phyloP scores from a whole-genome alignment of 805 yeast genomes.

The Maudiozyma turicensis region DNA sequence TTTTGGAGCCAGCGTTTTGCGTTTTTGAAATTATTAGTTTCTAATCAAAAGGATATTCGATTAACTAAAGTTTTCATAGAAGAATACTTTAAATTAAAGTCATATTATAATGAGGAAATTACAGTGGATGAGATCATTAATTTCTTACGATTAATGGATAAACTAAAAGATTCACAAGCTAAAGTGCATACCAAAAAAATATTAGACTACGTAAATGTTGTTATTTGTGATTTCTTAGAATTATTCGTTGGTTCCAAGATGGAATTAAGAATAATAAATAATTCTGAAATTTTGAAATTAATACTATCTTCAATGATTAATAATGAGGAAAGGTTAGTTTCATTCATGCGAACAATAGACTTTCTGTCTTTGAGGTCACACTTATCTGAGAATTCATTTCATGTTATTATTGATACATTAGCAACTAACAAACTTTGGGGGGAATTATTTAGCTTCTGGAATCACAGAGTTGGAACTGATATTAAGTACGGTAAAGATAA shows the following conservation, averaged over 20 bases:
- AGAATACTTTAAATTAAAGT: constrained; percentile 17
- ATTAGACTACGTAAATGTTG: constrained; percentile 4
- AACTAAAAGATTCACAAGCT: not conserved
- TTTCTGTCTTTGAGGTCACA: not conserved
- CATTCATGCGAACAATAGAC: constrained; percentile 5
- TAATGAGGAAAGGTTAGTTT: constrained; percentile 7
- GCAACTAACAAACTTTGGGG: constrained; percentile 16
- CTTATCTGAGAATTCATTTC: constrained; percentile 8
- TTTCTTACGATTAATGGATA: constrained; percentile 8
- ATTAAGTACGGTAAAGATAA: constrained; percentile 11
- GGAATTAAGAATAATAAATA: constrained; percentile 5
- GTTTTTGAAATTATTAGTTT: constrained; percentile 12
- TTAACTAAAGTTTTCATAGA: constrained; percentile 6
- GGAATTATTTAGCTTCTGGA: constrained; percentile 20
- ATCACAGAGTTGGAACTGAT: constrained; percentile 4
- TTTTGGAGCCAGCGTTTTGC: constrained; percentile 17
- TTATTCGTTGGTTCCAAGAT: constrained; percentile 6
- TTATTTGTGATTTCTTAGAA: constrained; percentile 7
- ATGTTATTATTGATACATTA: constrained; percentile 12
- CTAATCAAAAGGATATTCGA: constrained; percentile 7
- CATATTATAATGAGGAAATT: constrained; percentile 10
- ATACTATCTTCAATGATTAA: constrained; percentile 14
- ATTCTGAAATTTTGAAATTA: constrained; percentile 13
- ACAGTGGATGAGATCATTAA: constrained; percentile 12
- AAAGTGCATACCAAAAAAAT: not conserved